Conservation (phyloP, 2,329 filamentous ascomycete genomes). For the Penicillium hesseltinei region DNA sequence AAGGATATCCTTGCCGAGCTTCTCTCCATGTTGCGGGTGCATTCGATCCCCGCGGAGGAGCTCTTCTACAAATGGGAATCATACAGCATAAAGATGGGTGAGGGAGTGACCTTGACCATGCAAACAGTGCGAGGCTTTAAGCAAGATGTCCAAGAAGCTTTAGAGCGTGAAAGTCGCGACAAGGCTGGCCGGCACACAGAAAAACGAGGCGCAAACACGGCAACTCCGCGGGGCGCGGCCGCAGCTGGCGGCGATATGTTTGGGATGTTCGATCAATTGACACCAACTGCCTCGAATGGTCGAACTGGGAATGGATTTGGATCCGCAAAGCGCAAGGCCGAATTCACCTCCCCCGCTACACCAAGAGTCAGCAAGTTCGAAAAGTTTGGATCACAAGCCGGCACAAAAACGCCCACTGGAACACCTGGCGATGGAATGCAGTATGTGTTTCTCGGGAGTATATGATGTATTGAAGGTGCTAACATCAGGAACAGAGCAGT, state of each 20-base stretch:
- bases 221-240: conserved; percentile 58
- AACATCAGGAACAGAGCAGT: conserved; percentile 46
- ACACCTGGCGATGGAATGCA: conserved; percentile 33
- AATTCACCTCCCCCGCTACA: conserved; percentile 48
- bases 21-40: conserved; percentile 79
- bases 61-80: conserved; percentile 99
- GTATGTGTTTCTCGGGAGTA: conserved; percentile 32
- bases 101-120: conserved; percentile 70
- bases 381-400: conserved; percentile 52
- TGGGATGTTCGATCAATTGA: conserved; percentile 74
- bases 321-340: conserved; percentile 54
- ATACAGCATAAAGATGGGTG: conserved; percentile 93
- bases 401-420: conserved; percentile 36
- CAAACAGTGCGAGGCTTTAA: conserved; percentile 76
- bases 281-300: conserved; percentile 59
- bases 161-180: conserved; percentile 73
- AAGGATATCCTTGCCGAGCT: conserved; percentile 78
- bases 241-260: conserved; percentile 68
- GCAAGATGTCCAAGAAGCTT: conserved; percentile 76
- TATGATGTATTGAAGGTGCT: conserved; percentile 6
- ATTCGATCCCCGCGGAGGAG: conserved; percentile 78
- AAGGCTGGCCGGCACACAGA: conserved; percentile 62
- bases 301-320: conserved; percentile 35
- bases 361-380: conserved; percentile 45
- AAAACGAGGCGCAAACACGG: conserved; percentile 56